phyloP scores from a whole-genome alignment of 139 green algal genomes.

The Chlamydomonas sp. region DNA sequence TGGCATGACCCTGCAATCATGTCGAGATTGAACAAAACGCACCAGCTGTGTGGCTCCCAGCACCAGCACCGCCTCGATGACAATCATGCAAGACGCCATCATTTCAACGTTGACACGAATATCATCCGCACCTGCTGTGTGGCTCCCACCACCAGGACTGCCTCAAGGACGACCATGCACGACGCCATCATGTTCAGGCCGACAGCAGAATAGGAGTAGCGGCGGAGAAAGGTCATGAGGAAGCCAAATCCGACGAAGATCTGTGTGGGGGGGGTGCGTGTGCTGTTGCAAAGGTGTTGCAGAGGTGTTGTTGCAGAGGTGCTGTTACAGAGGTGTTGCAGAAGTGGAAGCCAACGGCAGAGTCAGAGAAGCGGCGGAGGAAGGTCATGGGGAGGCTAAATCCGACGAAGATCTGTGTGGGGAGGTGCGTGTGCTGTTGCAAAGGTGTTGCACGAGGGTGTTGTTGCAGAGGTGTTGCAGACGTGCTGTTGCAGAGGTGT shows the following conservation, averaged over 20 bases:
- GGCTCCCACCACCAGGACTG: constrained; percentile 27
- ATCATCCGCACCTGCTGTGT: constrained; percentile 40
- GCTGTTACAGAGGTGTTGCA: too few species aligned
- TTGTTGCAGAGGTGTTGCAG: constrained; percentile 1
- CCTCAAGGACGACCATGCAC: constrained; percentile 41
- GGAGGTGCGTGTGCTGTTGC: neutral
- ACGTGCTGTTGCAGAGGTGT: too few species aligned
- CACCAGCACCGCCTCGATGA: too few species aligned
- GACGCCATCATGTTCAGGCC: constrained; percentile 50
- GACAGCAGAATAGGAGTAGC: constrained; percentile 46
- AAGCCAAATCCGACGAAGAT: constrained; percentile 54
- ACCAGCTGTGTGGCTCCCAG: too few species aligned
- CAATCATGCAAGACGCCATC: too few species aligned
- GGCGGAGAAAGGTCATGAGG: constrained; percentile 59
- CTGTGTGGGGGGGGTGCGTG: neutral
- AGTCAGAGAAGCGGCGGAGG: constrained; percentile 41
- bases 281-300: too few species aligned
- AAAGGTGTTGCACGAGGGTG: too few species aligned
- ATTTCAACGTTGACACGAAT: too few species aligned
- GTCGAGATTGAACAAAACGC: constrained; percentile 56
- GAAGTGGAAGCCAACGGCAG: constrained; percentile 55
- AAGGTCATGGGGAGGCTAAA: constrained; percentile 68
- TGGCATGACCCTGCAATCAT: constrained; percentile 41
- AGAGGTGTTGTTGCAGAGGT: neutral
- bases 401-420: constrained; percentile 31